Percentiles rank a stretch among this genome's conserved stretches.
phyloP scores from a whole-genome alignment of 2,329 filamentous ascomycete genomes.

The Passalora sequoiae region DNA sequence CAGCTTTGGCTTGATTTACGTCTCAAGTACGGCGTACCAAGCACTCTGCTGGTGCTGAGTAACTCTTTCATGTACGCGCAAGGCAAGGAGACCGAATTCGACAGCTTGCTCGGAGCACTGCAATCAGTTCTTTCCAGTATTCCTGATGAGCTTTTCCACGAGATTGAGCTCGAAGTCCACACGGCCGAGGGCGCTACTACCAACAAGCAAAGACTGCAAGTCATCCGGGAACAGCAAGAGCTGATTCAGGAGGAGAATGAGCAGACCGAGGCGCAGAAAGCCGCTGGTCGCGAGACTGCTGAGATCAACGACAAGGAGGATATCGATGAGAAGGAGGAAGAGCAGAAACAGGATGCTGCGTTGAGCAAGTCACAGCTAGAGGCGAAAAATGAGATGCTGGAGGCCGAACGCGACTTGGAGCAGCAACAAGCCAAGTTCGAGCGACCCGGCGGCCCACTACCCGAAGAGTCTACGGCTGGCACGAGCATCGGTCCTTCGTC shows the following conservation, averaged over 20 bases:
- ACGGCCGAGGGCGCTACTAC: slow-evolving; percentile 94
- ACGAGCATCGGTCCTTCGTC: neutral
- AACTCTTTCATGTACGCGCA: slow-evolving; percentile 97
- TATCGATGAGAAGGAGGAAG: slow-evolving; percentile 86
- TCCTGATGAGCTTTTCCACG: slow-evolving; percentile 97
- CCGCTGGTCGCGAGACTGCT: slow-evolving; percentile 53
- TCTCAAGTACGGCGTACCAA: slow-evolving; percentile 90
- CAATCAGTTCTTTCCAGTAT: slow-evolving; percentile 90
- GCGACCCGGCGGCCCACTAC: neutral
- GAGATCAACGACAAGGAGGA: slow-evolving; percentile 70
- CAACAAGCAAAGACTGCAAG: slow-evolving; percentile 97
- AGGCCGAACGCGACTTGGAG: slow-evolving; percentile 23
- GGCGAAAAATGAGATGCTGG: slow-evolving; percentile 20
- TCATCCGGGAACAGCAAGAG: slow-evolving; percentile 96
- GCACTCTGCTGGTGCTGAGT: slow-evolving; percentile 87
- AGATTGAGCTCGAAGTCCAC: slow-evolving; percentile 97
- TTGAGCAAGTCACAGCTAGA: slow-evolving; percentile 17
- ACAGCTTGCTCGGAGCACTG: slow-evolving; percentile 85
- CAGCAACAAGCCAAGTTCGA: slow-evolving; percentile 18
- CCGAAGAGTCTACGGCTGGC: slow-evolving; percentile 4
- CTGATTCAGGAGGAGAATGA: slow-evolving; percentile 95
- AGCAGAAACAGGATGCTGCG: slow-evolving; percentile 28
- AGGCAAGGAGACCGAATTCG: slow-evolving; percentile 75
- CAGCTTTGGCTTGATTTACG: slow-evolving; percentile 92
- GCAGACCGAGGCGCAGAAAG: slow-evolving; percentile 77